phyloP scores from a whole-genome alignment of 129 eudicot genomes.

The Logfia minima region DNA sequence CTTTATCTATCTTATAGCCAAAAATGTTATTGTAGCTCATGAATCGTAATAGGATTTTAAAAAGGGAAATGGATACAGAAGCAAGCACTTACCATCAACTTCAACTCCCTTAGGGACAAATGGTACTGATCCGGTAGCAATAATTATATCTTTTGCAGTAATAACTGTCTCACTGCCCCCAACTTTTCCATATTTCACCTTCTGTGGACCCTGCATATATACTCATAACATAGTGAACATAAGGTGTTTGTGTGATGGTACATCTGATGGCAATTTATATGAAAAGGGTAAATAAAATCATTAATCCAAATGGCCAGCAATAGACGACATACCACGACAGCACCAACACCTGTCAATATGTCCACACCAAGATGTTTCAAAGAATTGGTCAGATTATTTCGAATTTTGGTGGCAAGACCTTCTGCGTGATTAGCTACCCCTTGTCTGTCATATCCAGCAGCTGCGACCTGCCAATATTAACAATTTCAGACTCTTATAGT shows the following conservation, averaged over 20 bases:
- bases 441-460: constrained; percentile 98
- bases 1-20: neutral
- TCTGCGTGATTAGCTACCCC: constrained; percentile 93
- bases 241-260: neutral
- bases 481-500: neutral
- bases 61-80: constrained; percentile 10
- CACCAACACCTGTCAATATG: constrained; percentile 88
- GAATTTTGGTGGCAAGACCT: constrained; percentile 88
- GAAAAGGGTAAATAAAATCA: constrained; percentile 5
- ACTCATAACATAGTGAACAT: constrained; percentile 18
- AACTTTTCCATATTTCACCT: constrained; percentile 64
- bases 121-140: constrained; percentile 94
- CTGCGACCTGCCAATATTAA: constrained; percentile 66
- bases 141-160: constrained; percentile 89
- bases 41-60: neutral
- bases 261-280: constrained; percentile 2
- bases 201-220: constrained; percentile 59
- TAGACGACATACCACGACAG: constrained; percentile 67
- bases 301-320: constrained; percentile 15
- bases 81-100: constrained; percentile 81
- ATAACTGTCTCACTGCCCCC: constrained; percentile 57
- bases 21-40: neutral
- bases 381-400: constrained; percentile 85
- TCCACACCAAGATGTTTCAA: constrained; percentile 97
- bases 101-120: constrained; percentile 97